Base-by-base conservation (phyloP, 805 yeast genomes). In the Candida chilensis region DNA sequence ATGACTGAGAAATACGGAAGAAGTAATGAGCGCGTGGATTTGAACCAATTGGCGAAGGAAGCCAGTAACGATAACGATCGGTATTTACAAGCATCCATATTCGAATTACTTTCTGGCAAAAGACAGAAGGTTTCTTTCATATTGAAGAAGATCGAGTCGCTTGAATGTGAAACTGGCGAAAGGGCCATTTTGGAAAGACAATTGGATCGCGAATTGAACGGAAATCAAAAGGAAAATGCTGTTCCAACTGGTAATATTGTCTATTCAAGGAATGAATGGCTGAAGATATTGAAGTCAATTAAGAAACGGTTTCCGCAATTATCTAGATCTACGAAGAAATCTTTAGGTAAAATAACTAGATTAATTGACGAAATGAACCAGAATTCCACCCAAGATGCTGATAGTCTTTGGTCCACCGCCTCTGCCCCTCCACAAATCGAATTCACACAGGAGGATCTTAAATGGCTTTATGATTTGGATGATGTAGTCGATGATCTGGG, bases 1-100 rank as follows among this genome's bases (percentile, higher is more conserved):
- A 44, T 45, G 38, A 32, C 44, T 5, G 37, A 36, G 14, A 40
- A 41, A 26, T 39, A 46, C 33, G 41, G 39, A 7, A 24, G 20
- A 7, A 17, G 20, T 11, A 28, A 24, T 12, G 12, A 24, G 27
- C 27, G 9, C 9, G 9, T 24, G 22, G 22, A 20, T 20, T 20
- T n/a, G 22, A 20, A 20, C 13, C 27, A 26, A 6, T 6, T 13
- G 17, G 19, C 18, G 16, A 10, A 26, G 11, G 28, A 17, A 10
- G 5, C 18, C n/a, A 14, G 7, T n/a, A 26, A 17, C 12, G 25
- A n/a, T n/a, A 22, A n/a, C 7, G 25, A 22, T n/a, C n/a, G 13
- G 12, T 22, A 22, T 22, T 12, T 22, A 8, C 25, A 22, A n/a
- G 6, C 13, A 22, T 22, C 28, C n/a, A 26, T 26, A 11, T n/a